These are phyloP conservation scores for Fusarium sp. DNA, from an alignment of 2,329 filamentous ascomycete species.

Conservation along the genomic window DNA sequence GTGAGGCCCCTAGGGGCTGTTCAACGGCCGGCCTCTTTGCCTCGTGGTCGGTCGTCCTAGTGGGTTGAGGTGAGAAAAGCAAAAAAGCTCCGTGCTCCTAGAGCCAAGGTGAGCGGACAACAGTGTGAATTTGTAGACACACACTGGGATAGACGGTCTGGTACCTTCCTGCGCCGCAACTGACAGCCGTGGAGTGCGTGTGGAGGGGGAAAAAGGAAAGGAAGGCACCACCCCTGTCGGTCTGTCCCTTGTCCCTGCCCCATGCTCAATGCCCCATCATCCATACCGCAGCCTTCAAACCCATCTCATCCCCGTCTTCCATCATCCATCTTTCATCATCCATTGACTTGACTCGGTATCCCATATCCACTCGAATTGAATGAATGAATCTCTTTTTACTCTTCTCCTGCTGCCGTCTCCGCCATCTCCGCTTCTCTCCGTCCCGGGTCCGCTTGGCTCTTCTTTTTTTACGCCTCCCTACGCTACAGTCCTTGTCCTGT, in stretches of 20 bases:
- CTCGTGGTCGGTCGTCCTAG: background rate
- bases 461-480: slow-evolving; percentile 25
- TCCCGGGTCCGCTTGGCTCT: slow-evolving; percentile 18
- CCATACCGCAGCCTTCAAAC: slow-evolving; percentile 22
- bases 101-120: background rate
- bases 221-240: slow-evolving; percentile 30
- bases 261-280: slow-evolving; percentile 43
- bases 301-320: slow-evolving; percentile 32
- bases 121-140: background rate
- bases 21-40: slow-evolving; percentile 23
- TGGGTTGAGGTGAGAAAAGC: background rate
- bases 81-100: slow-evolving; percentile 15
- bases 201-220: slow-evolving; percentile 24
- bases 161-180: slow-evolving; percentile 35
- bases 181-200: slow-evolving; percentile 29
- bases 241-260: slow-evolving; percentile 42
- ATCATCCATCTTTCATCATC: slow-evolving; percentile 31
- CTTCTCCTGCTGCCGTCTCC: background rate
- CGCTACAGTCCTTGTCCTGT: slow-evolving; percentile 31
- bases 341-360: slow-evolving; percentile 15
- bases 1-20: background rate
- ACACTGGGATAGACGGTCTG: slow-evolving; percentile 11
- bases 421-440: slow-evolving; percentile 24
- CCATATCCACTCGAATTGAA: slow-evolving; percentile 15
- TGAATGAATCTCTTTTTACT: slow-evolving; percentile 1